These are phyloP conservation scores for Pulveroboletus sp. DNA, from an alignment of 768 basidiomycete genomes.

Conservation along the genomic window DNA sequence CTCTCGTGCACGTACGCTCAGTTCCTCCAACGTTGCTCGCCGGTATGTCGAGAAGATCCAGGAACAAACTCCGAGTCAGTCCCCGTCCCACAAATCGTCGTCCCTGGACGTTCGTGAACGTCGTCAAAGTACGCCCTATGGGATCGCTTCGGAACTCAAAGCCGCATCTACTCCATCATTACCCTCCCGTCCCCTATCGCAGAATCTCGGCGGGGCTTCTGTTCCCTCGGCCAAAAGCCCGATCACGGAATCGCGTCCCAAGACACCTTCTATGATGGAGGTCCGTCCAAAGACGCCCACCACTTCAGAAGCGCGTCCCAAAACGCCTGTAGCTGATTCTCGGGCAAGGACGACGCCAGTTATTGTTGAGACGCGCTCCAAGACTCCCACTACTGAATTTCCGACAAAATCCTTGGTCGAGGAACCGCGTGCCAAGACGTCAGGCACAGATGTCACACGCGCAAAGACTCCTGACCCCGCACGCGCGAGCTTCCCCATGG, in stretches of 20 bases:
- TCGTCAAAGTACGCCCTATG: conserved; percentile 47
- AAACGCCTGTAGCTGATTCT: conserved; percentile 18
- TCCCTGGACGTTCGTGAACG: conserved; percentile 40
- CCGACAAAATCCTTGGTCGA: conserved; percentile 10
- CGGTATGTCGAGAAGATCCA: conserved; percentile 38
- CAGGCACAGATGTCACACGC: conserved; percentile 13
- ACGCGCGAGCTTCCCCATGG: conserved; percentile 14
- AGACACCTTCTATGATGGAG: conserved; percentile 17
- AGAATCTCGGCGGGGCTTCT: conserved; percentile 14
- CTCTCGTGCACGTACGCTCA: conserved; percentile 30
- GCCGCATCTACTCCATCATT: conserved; percentile 10
- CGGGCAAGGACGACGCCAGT: conserved; percentile 10
- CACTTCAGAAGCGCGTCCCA: conserved; percentile 17
- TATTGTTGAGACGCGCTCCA: conserved; percentile 14
- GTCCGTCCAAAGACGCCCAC: conserved; percentile 18
- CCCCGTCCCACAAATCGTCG: conserved; percentile 26
- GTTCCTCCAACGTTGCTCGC: conserved; percentile 34
- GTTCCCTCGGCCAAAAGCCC: conserved; percentile 13
- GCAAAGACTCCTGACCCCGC: conserved; percentile 16
- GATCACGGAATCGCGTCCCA: conserved; percentile 19
- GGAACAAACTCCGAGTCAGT: conserved; percentile 32
- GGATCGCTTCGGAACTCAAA: conserved; percentile 16
- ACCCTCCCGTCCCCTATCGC: conserved; percentile 18
- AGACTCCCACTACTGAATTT: conserved; percentile 16
- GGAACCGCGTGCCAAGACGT: conserved; percentile 23